phyloP scores from a whole-genome alignment of 495 filamentous ascomycete species.

The Penicillium cosmopolitanum region DNA sequence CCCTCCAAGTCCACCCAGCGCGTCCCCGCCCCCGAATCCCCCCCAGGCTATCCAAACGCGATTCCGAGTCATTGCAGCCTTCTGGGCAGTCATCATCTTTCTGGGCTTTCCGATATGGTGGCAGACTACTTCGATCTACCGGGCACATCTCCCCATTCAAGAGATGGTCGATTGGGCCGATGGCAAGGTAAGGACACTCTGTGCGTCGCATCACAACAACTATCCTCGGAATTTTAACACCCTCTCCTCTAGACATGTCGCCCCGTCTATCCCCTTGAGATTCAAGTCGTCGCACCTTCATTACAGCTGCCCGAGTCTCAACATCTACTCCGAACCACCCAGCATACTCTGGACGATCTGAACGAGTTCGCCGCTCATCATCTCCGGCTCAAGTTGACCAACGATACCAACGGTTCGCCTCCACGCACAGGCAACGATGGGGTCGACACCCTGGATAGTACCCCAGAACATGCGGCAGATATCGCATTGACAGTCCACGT shows the following conservation, averaged over 20 bases:
- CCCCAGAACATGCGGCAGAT: slow-evolving; percentile 40
- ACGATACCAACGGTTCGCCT: slow-evolving; percentile 35
- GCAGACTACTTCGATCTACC: slow-evolving; percentile 93
- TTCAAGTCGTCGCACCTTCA: slow-evolving; percentile 72
- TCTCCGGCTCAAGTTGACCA: slow-evolving; percentile 71
- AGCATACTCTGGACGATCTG: slow-evolving; percentile 86
- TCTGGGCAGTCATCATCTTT: slow-evolving; percentile 85
- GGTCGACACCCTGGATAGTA: neutral
- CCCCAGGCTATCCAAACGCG: slow-evolving; percentile 68
- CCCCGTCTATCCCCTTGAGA: slow-evolving; percentile 83
- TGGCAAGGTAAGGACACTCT: slow-evolving; percentile 65
- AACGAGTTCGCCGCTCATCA: slow-evolving; percentile 94
- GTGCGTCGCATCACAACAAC: too few species aligned
- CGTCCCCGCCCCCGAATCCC: slow-evolving; percentile 73
- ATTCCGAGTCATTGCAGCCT: slow-evolving; percentile 77
- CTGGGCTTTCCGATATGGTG: slow-evolving; percentile 95
- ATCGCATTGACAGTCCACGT: slow-evolving; percentile 73
- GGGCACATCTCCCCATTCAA: slow-evolving; percentile 79
- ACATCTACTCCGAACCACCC: slow-evolving; percentile 78
- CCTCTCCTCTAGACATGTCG: slow-evolving; percentile 69
- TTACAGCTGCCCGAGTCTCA: slow-evolving; percentile 71
- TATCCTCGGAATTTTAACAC: too few species aligned
- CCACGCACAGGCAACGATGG: slow-evolving; percentile 9
- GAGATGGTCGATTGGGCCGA: slow-evolving; percentile 94
- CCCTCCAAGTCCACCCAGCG: slow-evolving; percentile 33